Base-by-base conservation (phyloP, 768 basidiomycete genomes). In the Strobilomyces confusus region DNA sequence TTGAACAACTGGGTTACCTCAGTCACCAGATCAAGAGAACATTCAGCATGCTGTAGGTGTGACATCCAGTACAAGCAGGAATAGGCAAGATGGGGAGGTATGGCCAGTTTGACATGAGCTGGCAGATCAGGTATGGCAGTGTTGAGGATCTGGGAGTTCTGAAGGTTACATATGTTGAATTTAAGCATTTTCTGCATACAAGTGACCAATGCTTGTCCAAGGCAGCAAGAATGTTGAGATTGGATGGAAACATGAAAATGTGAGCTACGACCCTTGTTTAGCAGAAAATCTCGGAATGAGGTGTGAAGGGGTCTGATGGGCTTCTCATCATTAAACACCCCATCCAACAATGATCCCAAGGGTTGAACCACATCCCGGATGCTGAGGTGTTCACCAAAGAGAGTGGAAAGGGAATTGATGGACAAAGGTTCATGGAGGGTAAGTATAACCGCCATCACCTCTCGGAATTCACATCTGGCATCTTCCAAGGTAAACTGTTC, bases 1-100 rank as follows among this genome's bases (percentile, higher is more conserved):
- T 50, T 54, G 26, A 53, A 57, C 22, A 49, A 57, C n/a, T 17
- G 32, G 17, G 44, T 44, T 26, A 43, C 9, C 11, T 34, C 33
- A 34, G 11, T 3, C 33, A 34, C 11, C 33, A 34, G 15, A 9
- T 26, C 26, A 26, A 26, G 26, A 26, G 26, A 26, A 26, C 26
- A 26, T 26, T 37, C 36, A 37, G n/a, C 13, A 42, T 55, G 15
- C 11, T 36, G 49, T 11, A 55, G 19, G 13, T 48, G 48, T 12
- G n/a, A 4, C 48, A 48, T 48, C 49, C 49, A 51, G 25, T 36
- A 44, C 11, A 19, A 36, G 38, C 37, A 38, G 17, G 37, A 38
- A 15, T 38, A 38, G 14, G 37, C 2, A 17, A 38, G n/a, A 12
- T 45, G 19, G 12, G 44, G 20, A 15, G 44, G 44, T 3, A 45